These are phyloP conservation scores for Trichoderma sp. DNA, from an alignment of 2,329 filamentous ascomycete species.

Conservation along the genomic window DNA sequence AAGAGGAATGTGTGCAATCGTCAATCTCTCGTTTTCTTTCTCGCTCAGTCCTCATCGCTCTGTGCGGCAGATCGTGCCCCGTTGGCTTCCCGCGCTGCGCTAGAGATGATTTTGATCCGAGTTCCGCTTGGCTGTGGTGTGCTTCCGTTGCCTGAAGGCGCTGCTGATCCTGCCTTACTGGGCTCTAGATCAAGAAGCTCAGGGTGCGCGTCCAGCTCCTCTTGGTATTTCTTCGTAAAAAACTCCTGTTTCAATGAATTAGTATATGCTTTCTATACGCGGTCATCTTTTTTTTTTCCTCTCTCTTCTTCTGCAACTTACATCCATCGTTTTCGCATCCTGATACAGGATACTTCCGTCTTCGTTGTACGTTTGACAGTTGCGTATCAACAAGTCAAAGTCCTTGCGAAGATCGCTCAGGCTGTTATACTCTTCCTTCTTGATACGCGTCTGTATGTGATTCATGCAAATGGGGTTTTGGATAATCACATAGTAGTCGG, in stretches of 20 bases:
- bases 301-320: conserved; percentile 48
- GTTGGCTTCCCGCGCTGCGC: conserved; percentile 42
- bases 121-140: conserved; percentile 67
- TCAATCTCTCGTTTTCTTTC: conserved; percentile 12
- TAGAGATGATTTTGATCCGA: conserved; percentile 69
- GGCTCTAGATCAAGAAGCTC: conserved; percentile 59
- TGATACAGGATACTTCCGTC: conserved; percentile 89
- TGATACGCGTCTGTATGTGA: conserved; percentile 90
- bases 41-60: conserved; percentile 55
- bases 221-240: conserved; percentile 56
- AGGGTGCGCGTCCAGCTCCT: conserved; percentile 55
- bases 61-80: conserved; percentile 45
- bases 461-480: conserved; percentile 94
- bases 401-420: conserved; percentile 80
- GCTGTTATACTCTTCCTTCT: conserved; percentile 87
- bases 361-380: conserved; percentile 95
- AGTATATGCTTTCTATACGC: conserved; percentile 29
- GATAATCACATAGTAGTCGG: conserved; percentile 95
- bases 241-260: conserved; percentile 53
- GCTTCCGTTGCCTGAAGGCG: conserved; percentile 59
- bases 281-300: not conserved
- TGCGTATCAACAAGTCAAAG: conserved; percentile 80
- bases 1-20: not conserved
- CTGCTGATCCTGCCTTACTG: conserved; percentile 41
- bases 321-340: conserved; percentile 91